Percentiles rank a stretch among this genome's conserved stretches.
These are phyloP conservation scores for Mallotus nudiflorus DNA, from an alignment of 345 rosid species.

Conservation along the genomic window DNA sequence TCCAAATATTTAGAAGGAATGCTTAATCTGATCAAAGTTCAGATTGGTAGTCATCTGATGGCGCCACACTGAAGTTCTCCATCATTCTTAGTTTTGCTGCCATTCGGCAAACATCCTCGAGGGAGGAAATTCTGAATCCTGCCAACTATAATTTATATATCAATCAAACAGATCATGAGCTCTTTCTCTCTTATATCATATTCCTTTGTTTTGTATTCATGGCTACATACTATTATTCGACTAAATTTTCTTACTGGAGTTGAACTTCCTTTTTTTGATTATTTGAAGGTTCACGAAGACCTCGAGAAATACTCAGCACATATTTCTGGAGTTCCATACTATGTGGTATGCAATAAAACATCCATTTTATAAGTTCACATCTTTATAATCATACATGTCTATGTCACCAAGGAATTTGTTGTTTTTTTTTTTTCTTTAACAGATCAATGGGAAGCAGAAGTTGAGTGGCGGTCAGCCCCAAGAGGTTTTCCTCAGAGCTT, in stretches of 20 bases:
- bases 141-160: not conserved
- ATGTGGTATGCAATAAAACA: constrained; percentile 45
- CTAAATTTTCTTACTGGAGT: constrained; percentile 5
- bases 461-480: constrained; percentile 82
- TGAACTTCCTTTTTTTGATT: constrained; percentile 5
- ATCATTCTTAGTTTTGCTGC: not conserved
- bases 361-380: not conserved
- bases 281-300: constrained; percentile 69
- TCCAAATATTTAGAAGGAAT: too few relatives aligned
- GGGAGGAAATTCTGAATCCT: not conserved
- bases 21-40: not conserved
- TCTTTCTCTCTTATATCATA: not conserved
- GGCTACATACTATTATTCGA: constrained; percentile 1
- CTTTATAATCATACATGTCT: not conserved
- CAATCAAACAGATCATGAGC: not conserved
- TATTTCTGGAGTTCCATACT: constrained; percentile 78
- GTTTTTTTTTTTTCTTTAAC: constrained; percentile 22
- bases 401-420: not conserved
- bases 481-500: constrained; percentile 66
- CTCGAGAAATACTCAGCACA: constrained; percentile 54
- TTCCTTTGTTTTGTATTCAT: not conserved
- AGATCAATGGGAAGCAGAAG: constrained; percentile 78
- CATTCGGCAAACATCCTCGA: not conserved
- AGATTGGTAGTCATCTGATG: not conserved
- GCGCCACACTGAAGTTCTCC: not conserved